Conservation (phyloP, 2,329 filamentous ascomycete species). For the Claviceps citrina region DNA sequence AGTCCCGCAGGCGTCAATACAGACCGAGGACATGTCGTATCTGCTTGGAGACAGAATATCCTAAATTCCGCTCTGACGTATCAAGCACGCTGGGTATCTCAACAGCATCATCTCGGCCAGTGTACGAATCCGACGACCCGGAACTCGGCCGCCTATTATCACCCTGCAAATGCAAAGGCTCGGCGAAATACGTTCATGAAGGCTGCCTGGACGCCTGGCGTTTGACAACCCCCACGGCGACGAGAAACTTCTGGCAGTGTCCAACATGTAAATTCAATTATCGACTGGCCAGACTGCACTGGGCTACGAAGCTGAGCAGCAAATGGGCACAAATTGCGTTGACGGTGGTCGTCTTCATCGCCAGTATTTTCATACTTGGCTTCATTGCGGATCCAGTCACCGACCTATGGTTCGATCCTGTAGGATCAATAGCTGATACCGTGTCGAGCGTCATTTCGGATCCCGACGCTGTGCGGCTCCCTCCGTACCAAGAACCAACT, state of each 20-base stretch:
- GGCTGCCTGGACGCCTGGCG: conserved; percentile 77
- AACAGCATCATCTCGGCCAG: conserved; percentile 20
- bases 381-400: conserved; percentile 90
- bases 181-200: conserved; percentile 87
- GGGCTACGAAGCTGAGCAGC: conserved; percentile 55
- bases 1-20: conserved; percentile 32
- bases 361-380: conserved; percentile 66
- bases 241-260: conserved; percentile 70
- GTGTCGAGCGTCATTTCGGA: conserved; percentile 31
- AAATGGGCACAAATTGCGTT: conserved; percentile 50
- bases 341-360: conserved; percentile 55
- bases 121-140: conserved; percentile 59
- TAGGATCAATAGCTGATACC: conserved; percentile 41
- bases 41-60: conserved; percentile 55
- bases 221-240: conserved; percentile 47
- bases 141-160: conserved; percentile 65
- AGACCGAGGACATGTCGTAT: conserved; percentile 71
- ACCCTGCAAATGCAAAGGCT: conserved; percentile 87
- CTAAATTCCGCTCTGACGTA: conserved; percentile 27
- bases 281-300: conserved; percentile 59
- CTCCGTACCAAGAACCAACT: conserved; percentile 32
- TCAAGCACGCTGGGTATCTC: conserved; percentile 19
- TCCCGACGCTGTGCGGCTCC: conserved; percentile 19
- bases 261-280: conserved; percentile 80
- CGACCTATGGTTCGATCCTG: conserved; percentile 70